phyloP scores from a whole-genome alignment of 495 filamentous ascomycete species.

The Penicillium lagena region DNA sequence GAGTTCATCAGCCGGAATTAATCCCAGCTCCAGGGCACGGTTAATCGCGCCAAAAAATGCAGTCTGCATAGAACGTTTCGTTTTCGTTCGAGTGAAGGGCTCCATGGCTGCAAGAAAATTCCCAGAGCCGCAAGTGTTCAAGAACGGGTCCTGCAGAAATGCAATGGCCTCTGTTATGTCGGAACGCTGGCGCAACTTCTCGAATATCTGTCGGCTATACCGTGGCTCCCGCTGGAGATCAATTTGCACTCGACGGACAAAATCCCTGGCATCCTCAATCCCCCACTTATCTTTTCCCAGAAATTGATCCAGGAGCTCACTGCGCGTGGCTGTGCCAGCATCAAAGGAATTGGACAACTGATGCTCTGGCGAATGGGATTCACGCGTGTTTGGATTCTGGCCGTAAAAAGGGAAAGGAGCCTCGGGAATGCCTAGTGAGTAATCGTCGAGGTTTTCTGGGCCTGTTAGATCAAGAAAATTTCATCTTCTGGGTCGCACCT shows the following conservation, averaged over 20 bases:
- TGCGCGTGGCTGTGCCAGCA: background rate
- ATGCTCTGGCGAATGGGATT: background rate
- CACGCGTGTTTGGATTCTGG: conserved; percentile 12
- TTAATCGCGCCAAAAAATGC: conserved; percentile 23
- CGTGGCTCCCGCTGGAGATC: conserved; percentile 31
- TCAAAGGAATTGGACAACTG: background rate
- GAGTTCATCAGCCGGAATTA: conserved; percentile 30
- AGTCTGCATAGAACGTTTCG: conserved; percentile 7
- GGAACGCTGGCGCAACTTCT: conserved; percentile 21
- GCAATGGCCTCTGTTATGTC: conserved; percentile 20
- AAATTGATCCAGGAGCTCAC: conserved; percentile 11
- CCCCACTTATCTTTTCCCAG: conserved; percentile 13
- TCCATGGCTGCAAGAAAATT: conserved; percentile 30
- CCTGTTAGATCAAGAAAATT: background rate
- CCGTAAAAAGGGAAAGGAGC: conserved; percentile 14
- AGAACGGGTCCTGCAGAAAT: conserved; percentile 36
- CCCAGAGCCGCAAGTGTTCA: conserved; percentile 33
- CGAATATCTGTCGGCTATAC: conserved; percentile 37
- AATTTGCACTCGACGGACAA: conserved; percentile 21
- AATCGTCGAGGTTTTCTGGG: conserved; percentile 6
- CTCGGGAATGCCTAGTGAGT: conserved; percentile 5
- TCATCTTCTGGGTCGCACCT: background rate
- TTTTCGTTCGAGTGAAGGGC: conserved; percentile 8
- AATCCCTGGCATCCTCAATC: conserved; percentile 20
- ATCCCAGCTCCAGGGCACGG: conserved; percentile 32